Evolutionary conservation across 148 eudicot species (phyloP).

Genomic region (Gaultheria prostrata): DNA sequence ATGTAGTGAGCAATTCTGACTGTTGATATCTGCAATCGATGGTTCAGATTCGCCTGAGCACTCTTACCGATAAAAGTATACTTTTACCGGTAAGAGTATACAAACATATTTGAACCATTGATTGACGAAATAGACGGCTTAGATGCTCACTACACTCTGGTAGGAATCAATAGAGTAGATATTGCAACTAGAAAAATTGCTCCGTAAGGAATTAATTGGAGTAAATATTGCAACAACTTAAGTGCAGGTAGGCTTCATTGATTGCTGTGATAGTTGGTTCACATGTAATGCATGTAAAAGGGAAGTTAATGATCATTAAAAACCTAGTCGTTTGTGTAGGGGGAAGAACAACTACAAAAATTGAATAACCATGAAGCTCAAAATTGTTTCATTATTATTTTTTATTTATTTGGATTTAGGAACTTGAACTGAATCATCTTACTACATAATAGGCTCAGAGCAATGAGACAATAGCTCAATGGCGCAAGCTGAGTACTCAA

Average conservation of each 20-base stretch:
- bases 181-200: background rate
- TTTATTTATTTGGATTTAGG: background rate
- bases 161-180: background rate
- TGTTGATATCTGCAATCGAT: too few relatives aligned
- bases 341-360: background rate
- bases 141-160: too few relatives aligned
- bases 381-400: background rate
- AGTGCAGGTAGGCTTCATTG: background rate
- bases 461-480: background rate
- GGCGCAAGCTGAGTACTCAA: too few relatives aligned
- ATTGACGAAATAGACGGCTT: too few relatives aligned
- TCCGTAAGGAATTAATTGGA: background rate
- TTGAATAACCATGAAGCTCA: background rate
- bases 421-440: too few relatives aligned
- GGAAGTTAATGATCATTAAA: background rate
- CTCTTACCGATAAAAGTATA: too few relatives aligned
- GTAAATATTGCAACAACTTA: slow-evolving; percentile 2
- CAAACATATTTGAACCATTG: too few relatives aligned
- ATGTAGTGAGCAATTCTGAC: too few relatives aligned
- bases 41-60: too few relatives aligned
- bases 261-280: background rate
- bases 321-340: background rate
- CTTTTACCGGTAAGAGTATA: too few relatives aligned
- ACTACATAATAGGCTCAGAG: background rate
- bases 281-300: background rate